These are phyloP conservation scores for Entomortierella lignicola DNA, from an alignment of 192 early-diverging fungal species.

Conservation along the genomic window DNA sequence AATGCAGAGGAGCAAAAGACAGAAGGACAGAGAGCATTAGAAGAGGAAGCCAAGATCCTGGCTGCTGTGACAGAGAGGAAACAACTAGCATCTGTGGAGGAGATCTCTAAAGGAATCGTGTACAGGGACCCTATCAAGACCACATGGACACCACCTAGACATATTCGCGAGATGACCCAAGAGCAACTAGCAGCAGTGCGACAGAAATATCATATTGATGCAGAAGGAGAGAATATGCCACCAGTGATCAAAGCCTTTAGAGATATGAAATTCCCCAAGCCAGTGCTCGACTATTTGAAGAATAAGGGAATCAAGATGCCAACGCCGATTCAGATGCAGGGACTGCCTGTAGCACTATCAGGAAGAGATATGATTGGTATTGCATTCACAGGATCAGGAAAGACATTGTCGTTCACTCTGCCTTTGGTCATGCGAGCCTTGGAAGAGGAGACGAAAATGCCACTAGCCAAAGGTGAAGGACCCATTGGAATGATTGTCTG, in stretches of 20 bases:
- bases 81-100: constrained; percentile 84
- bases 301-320: constrained; percentile 87
- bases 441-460: constrained; percentile 89
- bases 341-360: constrained; percentile 89
- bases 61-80: constrained; percentile 84
- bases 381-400: constrained; percentile 98
- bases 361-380: constrained; percentile 99
- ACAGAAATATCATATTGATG: constrained; percentile 89
- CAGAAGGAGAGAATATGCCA: constrained; percentile 87
- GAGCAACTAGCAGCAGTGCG: constrained; percentile 67
- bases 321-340: constrained; percentile 97
- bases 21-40: constrained; percentile 82
- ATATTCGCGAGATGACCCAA: constrained; percentile 70
- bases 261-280: constrained; percentile 87
- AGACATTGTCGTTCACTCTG: constrained; percentile 94
- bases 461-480: constrained; percentile 86
- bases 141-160: constrained; percentile 83
- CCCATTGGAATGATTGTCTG: constrained; percentile 95
- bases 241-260: constrained; percentile 87
- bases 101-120: constrained; percentile 86
- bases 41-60: constrained; percentile 86
- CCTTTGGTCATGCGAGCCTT: constrained; percentile 94
- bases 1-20: constrained; percentile 66
- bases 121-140: constrained; percentile 91
- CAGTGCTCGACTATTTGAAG: constrained; percentile 83